These are phyloP conservation scores for Scutellospora calospora DNA, from an alignment of 371 early-diverging fungal species.

Conservation along the genomic window DNA sequence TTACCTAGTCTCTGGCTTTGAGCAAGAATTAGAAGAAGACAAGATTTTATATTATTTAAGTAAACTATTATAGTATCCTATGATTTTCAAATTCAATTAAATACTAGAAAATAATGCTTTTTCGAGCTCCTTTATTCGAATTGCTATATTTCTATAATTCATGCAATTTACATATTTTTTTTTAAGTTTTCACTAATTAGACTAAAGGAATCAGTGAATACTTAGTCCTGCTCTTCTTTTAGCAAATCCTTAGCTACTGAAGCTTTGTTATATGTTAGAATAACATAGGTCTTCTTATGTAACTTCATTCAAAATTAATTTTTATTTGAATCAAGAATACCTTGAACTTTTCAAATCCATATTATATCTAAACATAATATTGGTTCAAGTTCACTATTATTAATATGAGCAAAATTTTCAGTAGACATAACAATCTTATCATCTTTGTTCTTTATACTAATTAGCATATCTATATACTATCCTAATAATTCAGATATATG, in stretches of 20 bases:
- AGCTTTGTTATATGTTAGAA: background rate
- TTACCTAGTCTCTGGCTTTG: background rate
- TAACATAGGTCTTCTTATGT: background rate
- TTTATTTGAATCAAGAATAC: background rate
- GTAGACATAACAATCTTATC: no score
- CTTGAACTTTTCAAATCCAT: no score
- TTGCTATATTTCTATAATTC: background rate
- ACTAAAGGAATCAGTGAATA: background rate
- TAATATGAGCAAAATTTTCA: no score
- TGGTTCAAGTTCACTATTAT: no score
- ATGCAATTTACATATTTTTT: background rate
- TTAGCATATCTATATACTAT: no score
- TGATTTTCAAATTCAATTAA: background rate
- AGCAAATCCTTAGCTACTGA: background rate
- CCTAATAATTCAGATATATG: background rate
- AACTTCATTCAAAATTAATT: background rate
- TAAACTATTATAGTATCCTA: background rate
- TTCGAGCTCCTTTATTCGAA: background rate
- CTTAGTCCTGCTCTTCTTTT: background rate
- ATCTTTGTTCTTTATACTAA: background rate
- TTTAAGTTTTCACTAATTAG: background rate
- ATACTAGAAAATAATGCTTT: constrained; percentile 12
- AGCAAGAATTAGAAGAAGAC: no score
- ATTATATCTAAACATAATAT: no score
- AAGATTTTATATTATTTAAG: background rate